Base-by-base conservation (phyloP, 768 basidiomycete genomes). In the Boletellus ananiceps region DNA sequence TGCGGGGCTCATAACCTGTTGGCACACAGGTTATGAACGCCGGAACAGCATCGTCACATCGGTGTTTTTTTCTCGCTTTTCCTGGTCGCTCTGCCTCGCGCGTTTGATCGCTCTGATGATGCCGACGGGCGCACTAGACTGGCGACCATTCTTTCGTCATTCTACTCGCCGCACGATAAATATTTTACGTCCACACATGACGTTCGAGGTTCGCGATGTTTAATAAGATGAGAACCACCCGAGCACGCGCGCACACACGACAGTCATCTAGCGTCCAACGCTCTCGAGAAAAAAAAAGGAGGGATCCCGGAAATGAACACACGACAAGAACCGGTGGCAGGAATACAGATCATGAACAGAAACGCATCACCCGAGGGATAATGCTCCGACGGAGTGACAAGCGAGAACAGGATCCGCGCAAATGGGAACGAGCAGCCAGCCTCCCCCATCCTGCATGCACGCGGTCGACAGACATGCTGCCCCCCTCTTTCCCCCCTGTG, bases 1-100 rank as follows among this genome's bases (percentile, higher is more conserved):
- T 57, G 40, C 61, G 14, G 57, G 61, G 57, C 61, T 64, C 61
- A 62, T 64, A 58, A 61, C 58, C 62, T 60, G 0, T 41, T 21
- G 49, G 0, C 23, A n/a, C 39, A 19, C 7, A 32, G 41, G 29
- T 45, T 46, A 61, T 61, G 56, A 47, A 40, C 50, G 40, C 23
- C 44, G 56, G 50, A 58, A 55, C 50, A 48, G 35, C 38, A 1
- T 44, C 43, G 51, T 59, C 54, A 53, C 23, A 25, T 57, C 44
- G 25, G 41, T 44, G 7, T 21, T 36, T 5, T 5, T 44, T 21
- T 14, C 21, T 31, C 15, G 29, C 4, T 34, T 45, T 2, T 47
- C 43, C 29, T 49, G 40, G 32, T 33, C 40, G 23, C 23, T 4
- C 23, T 25, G 23, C 23, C 23, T 25, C 23, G 23, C 23, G 23